phyloP scores from a whole-genome alignment of 352 stramenopile species.

The Globisporangium echinulatum region DNA sequence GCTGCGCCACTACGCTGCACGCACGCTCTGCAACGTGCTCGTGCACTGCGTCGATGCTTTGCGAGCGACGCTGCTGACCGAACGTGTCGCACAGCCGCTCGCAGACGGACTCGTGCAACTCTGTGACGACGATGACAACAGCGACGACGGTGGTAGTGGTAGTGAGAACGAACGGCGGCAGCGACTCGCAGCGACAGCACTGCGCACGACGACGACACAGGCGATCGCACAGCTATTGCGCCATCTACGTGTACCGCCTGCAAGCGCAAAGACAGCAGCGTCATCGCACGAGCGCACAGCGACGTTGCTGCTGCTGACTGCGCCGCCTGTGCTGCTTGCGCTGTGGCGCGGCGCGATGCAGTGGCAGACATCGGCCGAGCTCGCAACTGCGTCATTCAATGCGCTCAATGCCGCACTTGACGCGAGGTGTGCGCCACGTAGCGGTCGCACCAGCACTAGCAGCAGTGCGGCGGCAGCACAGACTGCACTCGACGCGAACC shows the following conservation, averaged over 20 bases:
- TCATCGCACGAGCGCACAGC: background rate
- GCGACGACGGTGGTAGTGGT: too few species aligned
- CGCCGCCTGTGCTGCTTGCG: conserved; percentile 21
- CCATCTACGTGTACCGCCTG: conserved; percentile 27
- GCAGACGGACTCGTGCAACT: conserved; percentile 23
- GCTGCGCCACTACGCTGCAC: conserved; percentile 47
- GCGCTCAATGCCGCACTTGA: conserved; percentile 60
- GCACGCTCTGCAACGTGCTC: conserved; percentile 61
- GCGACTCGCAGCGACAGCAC: background rate
- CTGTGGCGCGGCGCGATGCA: conserved; percentile 33
- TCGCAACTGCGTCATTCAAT: conserved; percentile 54
- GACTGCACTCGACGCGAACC: conserved; percentile 25
- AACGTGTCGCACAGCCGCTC: conserved; percentile 31
- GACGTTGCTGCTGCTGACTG: background rate
- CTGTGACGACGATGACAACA: background rate
- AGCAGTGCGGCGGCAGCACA: conserved; percentile 5
- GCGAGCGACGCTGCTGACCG: conserved; percentile 24
- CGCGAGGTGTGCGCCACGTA: conserved; percentile 23
- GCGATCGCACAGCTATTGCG: conserved; percentile 46
- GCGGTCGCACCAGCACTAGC: too few species aligned
- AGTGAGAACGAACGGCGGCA: too few species aligned
- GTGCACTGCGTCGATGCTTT: conserved; percentile 29
- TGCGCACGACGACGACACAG: conserved; percentile 41
- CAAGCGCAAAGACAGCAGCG: background rate
- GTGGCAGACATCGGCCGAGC: conserved; percentile 12